Percentiles rank a stretch among this genome's conserved stretches.
Evolutionary conservation across 495 filamentous ascomycete species (phyloP).

Genomic region (Mycothermus thermophilus): DNA sequence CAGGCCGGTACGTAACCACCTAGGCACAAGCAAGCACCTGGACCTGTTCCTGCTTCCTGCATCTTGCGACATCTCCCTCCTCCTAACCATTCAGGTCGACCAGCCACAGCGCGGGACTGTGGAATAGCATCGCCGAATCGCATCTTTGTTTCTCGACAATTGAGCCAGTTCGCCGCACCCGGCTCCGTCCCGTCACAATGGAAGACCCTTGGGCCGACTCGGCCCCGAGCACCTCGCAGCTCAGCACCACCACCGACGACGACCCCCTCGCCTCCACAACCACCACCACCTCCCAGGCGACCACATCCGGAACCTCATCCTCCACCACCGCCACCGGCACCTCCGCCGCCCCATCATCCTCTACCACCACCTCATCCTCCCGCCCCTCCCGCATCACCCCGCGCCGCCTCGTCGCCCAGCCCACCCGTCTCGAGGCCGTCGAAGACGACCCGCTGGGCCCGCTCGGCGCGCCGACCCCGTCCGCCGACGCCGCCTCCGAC

Average conservation of each 20-base stretch:
- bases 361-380: conserved; percentile 30
- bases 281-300: neutral
- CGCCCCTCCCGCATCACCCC: conserved; percentile 33
- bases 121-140: neutral
- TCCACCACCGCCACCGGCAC: conserved; percentile 1
- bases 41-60: too few relatives aligned
- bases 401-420: conserved; percentile 65
- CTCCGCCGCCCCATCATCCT: conserved; percentile 11
- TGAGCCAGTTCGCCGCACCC: neutral
- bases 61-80: neutral
- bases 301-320: conserved; percentile 1
- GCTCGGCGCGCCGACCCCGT: conserved; percentile 62
- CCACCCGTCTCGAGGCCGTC: conserved; percentile 73
- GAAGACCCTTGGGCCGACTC: conserved; percentile 28
- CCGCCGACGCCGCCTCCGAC: conserved; percentile 24
- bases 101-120: too few relatives aligned
- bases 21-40: too few relatives aligned
- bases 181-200: conserved; percentile 10
- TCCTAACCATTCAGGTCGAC: too few relatives aligned
- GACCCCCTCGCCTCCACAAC: neutral
- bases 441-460: conserved; percentile 78
- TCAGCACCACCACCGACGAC: conserved; percentile 4
- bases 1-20: too few relatives aligned
- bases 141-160: neutral
- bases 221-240: conserved; percentile 4